Percentiles rank a stretch among this genome's conserved stretches.
Conservation (phyloP, 1,284 basidiomycete species). For the Ceratobasidium theobromae region DNA sequence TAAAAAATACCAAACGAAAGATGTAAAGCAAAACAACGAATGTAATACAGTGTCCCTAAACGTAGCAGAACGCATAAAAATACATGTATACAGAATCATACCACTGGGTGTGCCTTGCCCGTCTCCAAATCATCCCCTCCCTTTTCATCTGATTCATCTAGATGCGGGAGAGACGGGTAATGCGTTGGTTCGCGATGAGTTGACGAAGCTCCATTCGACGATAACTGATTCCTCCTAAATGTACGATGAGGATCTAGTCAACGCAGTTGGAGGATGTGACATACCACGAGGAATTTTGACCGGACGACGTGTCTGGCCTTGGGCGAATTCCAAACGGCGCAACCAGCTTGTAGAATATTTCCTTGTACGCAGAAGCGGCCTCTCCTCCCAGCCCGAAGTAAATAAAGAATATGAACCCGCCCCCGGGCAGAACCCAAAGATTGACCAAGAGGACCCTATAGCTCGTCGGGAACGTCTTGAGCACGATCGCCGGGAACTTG, state of each 20-base stretch:
- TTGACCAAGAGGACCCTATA: not conserved
- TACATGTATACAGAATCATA: not conserved
- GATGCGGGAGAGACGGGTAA: not conserved
- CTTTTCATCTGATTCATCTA: not conserved
- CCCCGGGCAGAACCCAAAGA: constrained; percentile 21
- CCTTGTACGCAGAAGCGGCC: constrained; percentile 15
- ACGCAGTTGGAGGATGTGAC: too few relatives aligned
- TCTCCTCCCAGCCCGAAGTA: constrained; percentile 35
- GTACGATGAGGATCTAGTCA: too few relatives aligned
- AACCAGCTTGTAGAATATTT: not conserved
- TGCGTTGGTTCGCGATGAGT: not conserved
- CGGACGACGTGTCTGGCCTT: not conserved
- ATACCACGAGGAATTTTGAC: not conserved
- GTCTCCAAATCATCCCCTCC: not conserved
- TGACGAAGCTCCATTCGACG: too few relatives aligned
- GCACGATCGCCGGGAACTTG: not conserved
- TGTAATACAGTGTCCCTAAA: not conserved
- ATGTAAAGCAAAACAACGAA: too few relatives aligned
- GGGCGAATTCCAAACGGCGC: constrained; percentile 16
- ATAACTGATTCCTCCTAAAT: too few relatives aligned
- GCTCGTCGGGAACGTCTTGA: not conserved
- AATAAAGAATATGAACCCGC: constrained; percentile 33
- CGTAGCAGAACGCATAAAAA: not conserved
- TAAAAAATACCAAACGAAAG: not conserved
- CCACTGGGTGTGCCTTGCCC: not conserved